Evolutionary conservation across 2,329 filamentous ascomycete species (phyloP).

Genomic region (Beauveria sp.): DNA sequence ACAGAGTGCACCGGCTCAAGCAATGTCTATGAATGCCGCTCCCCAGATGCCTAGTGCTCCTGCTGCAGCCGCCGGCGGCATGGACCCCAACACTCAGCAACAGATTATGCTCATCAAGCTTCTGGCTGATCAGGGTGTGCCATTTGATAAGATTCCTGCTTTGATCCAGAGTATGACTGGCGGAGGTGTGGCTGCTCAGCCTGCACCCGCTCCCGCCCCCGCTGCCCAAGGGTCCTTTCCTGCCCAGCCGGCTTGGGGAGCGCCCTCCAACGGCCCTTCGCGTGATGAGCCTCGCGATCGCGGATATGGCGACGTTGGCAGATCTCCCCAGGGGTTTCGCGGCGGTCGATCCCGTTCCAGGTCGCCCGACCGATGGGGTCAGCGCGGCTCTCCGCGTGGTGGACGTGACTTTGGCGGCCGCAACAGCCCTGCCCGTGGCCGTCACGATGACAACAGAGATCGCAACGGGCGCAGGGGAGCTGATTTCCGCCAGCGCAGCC

Average conservation of each 20-base stretch:
- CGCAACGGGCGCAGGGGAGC: conserved; percentile 45
- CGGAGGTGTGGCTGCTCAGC: conserved; percentile 26
- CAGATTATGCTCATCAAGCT: conserved; percentile 70
- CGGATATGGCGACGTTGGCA: conserved; percentile 47
- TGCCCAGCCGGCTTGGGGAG: conserved; percentile 25
- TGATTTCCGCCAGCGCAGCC: conserved; percentile 85
- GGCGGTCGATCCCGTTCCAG: conserved; percentile 64
- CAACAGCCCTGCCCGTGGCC: conserved; percentile 55
- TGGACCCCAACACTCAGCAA: conserved; percentile 54
- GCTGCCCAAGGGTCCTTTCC: conserved; percentile 36
- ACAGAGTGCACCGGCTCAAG: conserved; percentile 26
- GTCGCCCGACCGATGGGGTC: conserved; percentile 69
- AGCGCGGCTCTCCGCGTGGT: conserved; percentile 56
- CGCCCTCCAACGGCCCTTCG: conserved; percentile 16
- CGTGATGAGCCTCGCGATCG: conserved; percentile 47
- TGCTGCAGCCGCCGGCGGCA: conserved; percentile 23
- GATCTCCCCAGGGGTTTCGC: conserved; percentile 53
- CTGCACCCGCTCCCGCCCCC: conserved; percentile 24
- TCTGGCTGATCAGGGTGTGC: conserved; percentile 65
- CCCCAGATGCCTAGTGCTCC: conserved; percentile 28
- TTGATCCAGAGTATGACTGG: conserved; percentile 47
- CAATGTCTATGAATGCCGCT: conserved; percentile 18
- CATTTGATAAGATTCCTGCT: conserved; percentile 66
- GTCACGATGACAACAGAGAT: conserved; percentile 46
- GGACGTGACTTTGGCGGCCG: conserved; percentile 57